Percentiles rank a stretch among this genome's conserved stretches.
phyloP scores from a whole-genome alignment of 805 yeast species.

The Wickerhamomyces mucosus region DNA sequence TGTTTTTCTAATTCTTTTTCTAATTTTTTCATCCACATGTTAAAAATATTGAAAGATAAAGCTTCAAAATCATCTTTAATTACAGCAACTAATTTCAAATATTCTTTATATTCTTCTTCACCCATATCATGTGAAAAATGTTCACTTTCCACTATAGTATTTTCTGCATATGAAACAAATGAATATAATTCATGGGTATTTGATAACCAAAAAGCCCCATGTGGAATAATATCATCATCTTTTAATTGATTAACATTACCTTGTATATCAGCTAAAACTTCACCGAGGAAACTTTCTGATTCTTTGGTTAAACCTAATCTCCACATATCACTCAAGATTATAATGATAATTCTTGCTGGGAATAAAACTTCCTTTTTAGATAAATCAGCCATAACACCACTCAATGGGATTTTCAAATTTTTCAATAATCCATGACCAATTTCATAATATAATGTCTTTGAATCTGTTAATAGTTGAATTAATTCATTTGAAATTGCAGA shows the following conservation, averaged over 20 bases:
- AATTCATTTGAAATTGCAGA: slow-evolving; percentile 71
- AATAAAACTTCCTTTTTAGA: slow-evolving; percentile 86
- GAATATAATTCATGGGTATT: slow-evolving; percentile 93
- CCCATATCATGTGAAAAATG: slow-evolving; percentile 75
- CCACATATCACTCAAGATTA: slow-evolving; percentile 96
- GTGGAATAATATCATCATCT: slow-evolving; percentile 80
- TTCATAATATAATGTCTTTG: slow-evolving; percentile 67
- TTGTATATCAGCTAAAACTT: slow-evolving; percentile 80
- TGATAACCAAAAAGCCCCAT: slow-evolving; percentile 96
- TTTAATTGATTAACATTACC: slow-evolving; percentile 67
- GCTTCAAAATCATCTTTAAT: slow-evolving; percentile 93
- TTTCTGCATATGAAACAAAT: slow-evolving; percentile 88
- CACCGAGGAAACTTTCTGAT: slow-evolving; percentile 84
- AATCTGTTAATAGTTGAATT: slow-evolving; percentile 60
- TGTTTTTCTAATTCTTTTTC: slow-evolving; percentile 85
- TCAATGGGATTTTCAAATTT: slow-evolving; percentile 77
- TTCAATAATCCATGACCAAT: slow-evolving; percentile 79
- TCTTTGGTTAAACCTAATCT: slow-evolving; percentile 88
- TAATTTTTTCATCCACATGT: slow-evolving; percentile 94
- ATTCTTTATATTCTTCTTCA: slow-evolving; percentile 82
- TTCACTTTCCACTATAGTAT: slow-evolving; percentile 81
- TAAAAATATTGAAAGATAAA: slow-evolving; percentile 86
- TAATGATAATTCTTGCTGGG: slow-evolving; percentile 92
- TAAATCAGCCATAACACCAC: slow-evolving; percentile 75
- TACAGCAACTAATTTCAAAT: slow-evolving; percentile 78